Conservation (phyloP, 495 filamentous ascomycete species). For the Aspergillus steynii region DNA sequence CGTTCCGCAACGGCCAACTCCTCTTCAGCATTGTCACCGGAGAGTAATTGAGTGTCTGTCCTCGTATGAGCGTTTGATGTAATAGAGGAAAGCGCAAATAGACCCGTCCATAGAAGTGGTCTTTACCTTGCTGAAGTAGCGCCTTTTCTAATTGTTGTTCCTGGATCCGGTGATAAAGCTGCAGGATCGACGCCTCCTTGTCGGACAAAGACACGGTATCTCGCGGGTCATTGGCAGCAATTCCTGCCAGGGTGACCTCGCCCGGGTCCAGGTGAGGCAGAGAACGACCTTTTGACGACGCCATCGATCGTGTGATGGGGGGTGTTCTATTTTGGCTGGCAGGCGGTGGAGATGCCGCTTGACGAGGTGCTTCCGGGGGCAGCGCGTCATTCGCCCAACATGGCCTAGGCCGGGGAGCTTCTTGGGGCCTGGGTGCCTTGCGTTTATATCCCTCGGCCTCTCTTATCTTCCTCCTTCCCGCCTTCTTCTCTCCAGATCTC, state of each 20-base stretch:
- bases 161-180: slow-evolving; percentile 67
- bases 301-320: slow-evolving; percentile 46
- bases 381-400: slow-evolving; percentile 20
- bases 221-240: slow-evolving; percentile 43
- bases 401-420: slow-evolving; percentile 24
- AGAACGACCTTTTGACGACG: slow-evolving; percentile 33
- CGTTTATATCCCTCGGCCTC: slow-evolving; percentile 14
- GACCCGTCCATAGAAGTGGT: background rate
- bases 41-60: slow-evolving; percentile 31
- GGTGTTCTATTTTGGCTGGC: slow-evolving; percentile 8
- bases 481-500: slow-evolving; percentile 24
- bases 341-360: slow-evolving; percentile 22
- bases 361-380: slow-evolving; percentile 14
- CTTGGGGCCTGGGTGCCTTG: slow-evolving; percentile 14
- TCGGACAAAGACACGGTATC: slow-evolving; percentile 58
- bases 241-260: slow-evolving; percentile 40
- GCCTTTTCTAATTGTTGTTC: slow-evolving; percentile 70
- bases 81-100: slow-evolving; percentile 7
- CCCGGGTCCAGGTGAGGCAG: slow-evolving; percentile 38
- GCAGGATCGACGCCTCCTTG: slow-evolving; percentile 61
- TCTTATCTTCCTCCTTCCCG: slow-evolving; percentile 29
- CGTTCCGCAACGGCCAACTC: slow-evolving; percentile 58
- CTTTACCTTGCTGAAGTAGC: slow-evolving; percentile 58
- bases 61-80: slow-evolving; percentile 3
- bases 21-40: slow-evolving; percentile 49